Base-by-base conservation (phyloP, 805 yeast species). In the Candida endomychidarum region DNA sequence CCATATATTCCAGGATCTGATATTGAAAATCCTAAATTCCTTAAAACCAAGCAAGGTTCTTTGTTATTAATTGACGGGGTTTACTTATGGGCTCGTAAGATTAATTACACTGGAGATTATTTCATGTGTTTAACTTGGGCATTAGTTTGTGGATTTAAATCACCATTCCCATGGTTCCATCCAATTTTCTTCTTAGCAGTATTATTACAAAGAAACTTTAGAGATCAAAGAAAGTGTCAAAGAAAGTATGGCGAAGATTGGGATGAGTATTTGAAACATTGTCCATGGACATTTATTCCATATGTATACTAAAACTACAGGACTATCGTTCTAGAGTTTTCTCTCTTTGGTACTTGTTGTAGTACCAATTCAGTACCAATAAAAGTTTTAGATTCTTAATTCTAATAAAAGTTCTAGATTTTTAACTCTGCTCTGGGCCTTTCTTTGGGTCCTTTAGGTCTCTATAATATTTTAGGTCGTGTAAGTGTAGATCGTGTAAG, bases 121-220 rank as follows among this genome's bases (percentile, higher is more conserved):
- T 70, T 77, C 35, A 96, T 89, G 70, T 77, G 95, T 36, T 70
- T 86, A 52, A 75, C 93, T 33, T 93, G 99, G 99, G 96, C 91
- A 4, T 73, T 93, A 46, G 76, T 81, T 46, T 88, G 96, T 63
- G 99, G 99, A 0, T 81, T 83, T 62, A 73, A 72, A 22, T 86
- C 96, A 2, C 86, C 90, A 36, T 80, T 91, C 72, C 96, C 97
- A 31, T 93, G 96, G 91, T 93, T 93, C 67, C 91, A 84, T 80
- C 97, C 99, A 3, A 69, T 72, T 16, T 93, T 93, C 71, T 93
- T 88, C 80, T 78, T 89, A 47, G 67, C 83, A 52, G 96, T 89
- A 47, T 78, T 93, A 60, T 63, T 82, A 33, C 99, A 93, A 67
- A 83, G 99, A 66, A 88, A 96, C 30, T 60, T 72, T 49, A 83